Evolutionary conservation across 2,329 filamentous ascomycete species (phyloP), one percentile per base, ranked within the genome.

Genomic region (Sclerotinia sclerotiorum): DNA sequence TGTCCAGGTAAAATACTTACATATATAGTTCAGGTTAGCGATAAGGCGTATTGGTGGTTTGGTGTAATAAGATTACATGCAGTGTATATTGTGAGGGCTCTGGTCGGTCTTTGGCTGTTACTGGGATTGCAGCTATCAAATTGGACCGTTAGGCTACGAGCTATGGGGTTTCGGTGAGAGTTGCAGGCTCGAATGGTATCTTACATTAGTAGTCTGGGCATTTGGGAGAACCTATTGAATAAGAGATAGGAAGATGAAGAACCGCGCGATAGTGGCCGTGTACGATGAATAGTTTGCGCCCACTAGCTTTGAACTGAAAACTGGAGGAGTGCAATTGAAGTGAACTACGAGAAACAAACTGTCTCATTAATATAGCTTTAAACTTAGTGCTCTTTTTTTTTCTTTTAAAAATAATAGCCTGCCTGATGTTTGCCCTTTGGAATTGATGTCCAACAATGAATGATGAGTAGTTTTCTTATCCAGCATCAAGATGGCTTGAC

Each of bases 1-100:
- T 71, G 84, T 87, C 0, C 85, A 88, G 29, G 83, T 84, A 1
- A 90, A 90, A n/a, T n/a, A n/a, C n/a, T n/a, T 68, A 85, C 86
- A 0, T 90, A 86, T 68, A 86, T 88, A 0, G 81, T 84, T 0
- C 80, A 81, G 0, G 76, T 83, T 0, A 24, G 58, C 6, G 81
- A 81, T 13, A 80, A 79, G 21, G 78, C 86, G 0, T 86, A 90
- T 73, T 79, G 86, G 5, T 89, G 86, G 84, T 79, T 90, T 0
- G 84, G 86, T 0, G 84, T 89, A 66, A 87, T 32, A 32, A 32
- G 29, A 32, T 32, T 90, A 21, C 88, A 90, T 70, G 87, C 86
- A 11, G 87, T 86, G 81, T 90, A 75, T 56, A 81, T 79, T 5
- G 48, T 72, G 8, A 87, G 87, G 0, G 84, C 84, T 58, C 80